A percentile compares a stretch with the other conserved stretches of the same genome.
phyloP scores from a whole-genome alignment of 2,329 filamentous ascomycete species.

The Didymosphaeria variabile region DNA sequence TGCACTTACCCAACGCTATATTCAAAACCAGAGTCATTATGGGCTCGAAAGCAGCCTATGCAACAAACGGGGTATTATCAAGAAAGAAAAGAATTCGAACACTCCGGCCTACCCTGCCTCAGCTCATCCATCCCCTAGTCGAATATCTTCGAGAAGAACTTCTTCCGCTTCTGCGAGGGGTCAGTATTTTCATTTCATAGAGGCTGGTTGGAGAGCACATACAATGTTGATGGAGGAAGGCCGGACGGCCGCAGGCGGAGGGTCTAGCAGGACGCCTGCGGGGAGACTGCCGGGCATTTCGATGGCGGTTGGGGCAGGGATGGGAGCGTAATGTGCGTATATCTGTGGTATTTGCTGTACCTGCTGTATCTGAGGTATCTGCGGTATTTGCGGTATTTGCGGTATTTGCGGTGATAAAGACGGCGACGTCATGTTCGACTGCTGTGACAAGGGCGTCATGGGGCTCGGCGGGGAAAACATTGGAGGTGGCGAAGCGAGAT shows the following conservation, averaged over 20 bases:
- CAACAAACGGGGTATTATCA: too few relatives aligned
- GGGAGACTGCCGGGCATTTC: slow-evolving; percentile 33
- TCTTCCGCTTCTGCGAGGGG: slow-evolving; percentile 4
- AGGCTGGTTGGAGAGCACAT: not conserved
- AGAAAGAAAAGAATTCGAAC: too few relatives aligned
- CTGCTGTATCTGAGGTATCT: slow-evolving; percentile 20
- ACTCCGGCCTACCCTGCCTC: too few relatives aligned
- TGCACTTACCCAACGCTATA: too few relatives aligned
- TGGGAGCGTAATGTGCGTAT: slow-evolving; percentile 17
- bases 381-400: not conserved
- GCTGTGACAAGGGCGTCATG: slow-evolving; percentile 15
- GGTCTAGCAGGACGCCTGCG: slow-evolving; percentile 65
- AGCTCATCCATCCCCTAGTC: slow-evolving; percentile 5
- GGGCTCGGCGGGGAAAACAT: slow-evolving; percentile 15
- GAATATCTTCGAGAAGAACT: slow-evolving; percentile 14
- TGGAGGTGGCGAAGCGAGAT: slow-evolving; percentile 14
- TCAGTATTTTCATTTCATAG: not conserved
- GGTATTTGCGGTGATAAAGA: slow-evolving; percentile 27
- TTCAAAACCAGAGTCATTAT: too few relatives aligned
- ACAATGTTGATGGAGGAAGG: slow-evolving; percentile 1
- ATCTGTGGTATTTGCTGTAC: not conserved
- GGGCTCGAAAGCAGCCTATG: too few relatives aligned
- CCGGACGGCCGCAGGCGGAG: slow-evolving; percentile 57
- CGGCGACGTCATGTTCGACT: slow-evolving; percentile 23
- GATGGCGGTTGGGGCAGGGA: slow-evolving; percentile 23